phyloP scores from a whole-genome alignment of 2,329 filamentous ascomycete species.

The Talaromyces albobiverticillius region DNA sequence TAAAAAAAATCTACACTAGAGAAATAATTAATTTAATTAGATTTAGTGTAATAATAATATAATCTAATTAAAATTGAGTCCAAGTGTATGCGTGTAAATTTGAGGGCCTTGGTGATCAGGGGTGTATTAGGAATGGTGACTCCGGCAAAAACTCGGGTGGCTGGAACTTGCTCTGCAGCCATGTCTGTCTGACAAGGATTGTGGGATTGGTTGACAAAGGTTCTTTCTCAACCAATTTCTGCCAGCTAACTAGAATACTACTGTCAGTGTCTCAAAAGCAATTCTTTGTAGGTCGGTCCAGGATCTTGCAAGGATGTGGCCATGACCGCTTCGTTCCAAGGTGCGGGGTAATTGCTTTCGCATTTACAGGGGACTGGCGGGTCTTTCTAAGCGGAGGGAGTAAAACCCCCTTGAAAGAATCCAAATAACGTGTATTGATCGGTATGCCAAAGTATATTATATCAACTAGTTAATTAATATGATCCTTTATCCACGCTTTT shows the following conservation, averaged over 20 bases:
- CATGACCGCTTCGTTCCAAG: slow-evolving; percentile 5
- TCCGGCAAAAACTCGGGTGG: slow-evolving; percentile 18
- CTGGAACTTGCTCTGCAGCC: slow-evolving; percentile 15
- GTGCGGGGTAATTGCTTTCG: background rate
- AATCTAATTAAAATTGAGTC: too few species aligned
- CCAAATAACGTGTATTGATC: too few species aligned
- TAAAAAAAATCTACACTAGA: too few species aligned
- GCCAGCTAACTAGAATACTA: slow-evolving; percentile 3
- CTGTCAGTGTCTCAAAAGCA: background rate
- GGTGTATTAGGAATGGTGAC: slow-evolving; percentile 22
- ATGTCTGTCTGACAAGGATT: slow-evolving; percentile 13
- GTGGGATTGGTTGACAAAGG: background rate
- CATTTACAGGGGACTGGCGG: background rate
- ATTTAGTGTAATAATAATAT: too few species aligned
- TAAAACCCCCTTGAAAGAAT: too few species aligned
- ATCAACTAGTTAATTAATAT: too few species aligned
- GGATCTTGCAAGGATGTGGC: too few species aligned
- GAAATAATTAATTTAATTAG: too few species aligned
- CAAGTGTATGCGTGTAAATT: slow-evolving; percentile 18
- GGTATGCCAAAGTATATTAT: too few species aligned
- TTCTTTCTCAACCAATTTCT: too few species aligned
- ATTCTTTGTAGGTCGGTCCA: background rate
- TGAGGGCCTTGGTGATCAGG: slow-evolving; percentile 20
- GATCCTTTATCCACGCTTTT: too few species aligned
- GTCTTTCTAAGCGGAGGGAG: background rate